Evolutionary conservation across 2,329 filamentous ascomycete genomes (phyloP).

Genomic region (Endocalyx cinctus): DNA sequence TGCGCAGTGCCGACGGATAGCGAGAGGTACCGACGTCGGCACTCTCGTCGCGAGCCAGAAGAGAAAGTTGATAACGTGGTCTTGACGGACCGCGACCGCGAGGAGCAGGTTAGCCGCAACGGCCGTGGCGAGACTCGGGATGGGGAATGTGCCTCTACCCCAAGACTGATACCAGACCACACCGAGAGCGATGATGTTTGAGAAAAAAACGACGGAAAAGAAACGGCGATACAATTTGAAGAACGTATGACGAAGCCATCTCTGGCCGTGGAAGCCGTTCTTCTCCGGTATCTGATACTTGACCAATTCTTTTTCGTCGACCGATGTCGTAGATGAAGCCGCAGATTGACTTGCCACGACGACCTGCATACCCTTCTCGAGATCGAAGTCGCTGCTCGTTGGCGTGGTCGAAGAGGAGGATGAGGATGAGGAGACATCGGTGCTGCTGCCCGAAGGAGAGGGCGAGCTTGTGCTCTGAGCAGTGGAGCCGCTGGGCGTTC

Average conservation of each 20-base stretch:
- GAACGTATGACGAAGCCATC: constrained; percentile 27
- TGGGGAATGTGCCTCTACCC: constrained; percentile 13
- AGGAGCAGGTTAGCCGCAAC: constrained; percentile 45
- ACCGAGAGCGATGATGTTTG: constrained; percentile 45
- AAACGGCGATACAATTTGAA: constrained; percentile 53
- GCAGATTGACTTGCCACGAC: not conserved
- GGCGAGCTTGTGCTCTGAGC: not conserved
- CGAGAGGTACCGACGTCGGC: constrained; percentile 39
- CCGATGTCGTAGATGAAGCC: constrained; percentile 11
- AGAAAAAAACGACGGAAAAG: constrained; percentile 47
- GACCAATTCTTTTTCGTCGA: constrained; percentile 15
- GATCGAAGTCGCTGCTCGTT: constrained; percentile 15
- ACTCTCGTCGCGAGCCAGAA: constrained; percentile 43
- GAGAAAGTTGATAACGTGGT: constrained; percentile 47
- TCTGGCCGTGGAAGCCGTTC: constrained; percentile 28
- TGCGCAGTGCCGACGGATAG: constrained; percentile 42
- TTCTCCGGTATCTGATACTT: constrained; percentile 31
- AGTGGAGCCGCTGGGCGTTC: constrained; percentile 11
- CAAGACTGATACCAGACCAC: constrained; percentile 31
- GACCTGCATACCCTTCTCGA: constrained; percentile 18
- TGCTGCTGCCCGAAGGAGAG: constrained; percentile 2
- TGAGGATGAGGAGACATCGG: constrained; percentile 10
- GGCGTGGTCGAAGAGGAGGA: not conserved
- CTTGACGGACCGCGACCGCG: constrained; percentile 49
- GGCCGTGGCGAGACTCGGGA: constrained; percentile 30